Conservation (phyloP, 2,329 filamentous ascomycete species). For the Metarhizium anisopliae region DNA sequence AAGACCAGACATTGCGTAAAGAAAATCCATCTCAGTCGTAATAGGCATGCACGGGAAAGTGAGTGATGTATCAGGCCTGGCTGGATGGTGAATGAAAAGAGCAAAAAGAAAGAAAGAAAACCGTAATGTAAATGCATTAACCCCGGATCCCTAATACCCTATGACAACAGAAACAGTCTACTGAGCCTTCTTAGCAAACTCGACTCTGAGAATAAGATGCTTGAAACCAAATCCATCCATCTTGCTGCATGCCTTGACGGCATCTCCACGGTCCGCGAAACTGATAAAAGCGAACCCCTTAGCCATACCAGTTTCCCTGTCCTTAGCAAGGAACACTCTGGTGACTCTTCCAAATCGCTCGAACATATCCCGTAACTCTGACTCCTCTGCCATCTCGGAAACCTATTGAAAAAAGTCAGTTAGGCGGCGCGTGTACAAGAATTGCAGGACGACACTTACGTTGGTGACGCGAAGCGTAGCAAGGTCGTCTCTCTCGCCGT, state of each 20-base stretch:
- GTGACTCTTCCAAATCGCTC: conserved; percentile 95
- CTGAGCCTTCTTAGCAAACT: conserved; percentile 72
- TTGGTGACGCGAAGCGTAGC: conserved; percentile 97
- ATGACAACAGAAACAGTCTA: conserved; percentile 18
- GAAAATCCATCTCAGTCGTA: background rate
- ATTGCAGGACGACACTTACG: conserved; percentile 47
- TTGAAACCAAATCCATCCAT: conserved; percentile 94
- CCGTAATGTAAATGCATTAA: conserved; percentile 5
- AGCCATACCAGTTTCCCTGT: conserved; percentile 88
- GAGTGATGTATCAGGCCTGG: background rate
- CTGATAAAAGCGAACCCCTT: conserved; percentile 99
- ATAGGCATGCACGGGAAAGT: background rate
- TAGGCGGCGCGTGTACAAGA: conserved; percentile 17
- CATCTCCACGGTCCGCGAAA: conserved; percentile 83
- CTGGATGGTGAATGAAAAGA: background rate
- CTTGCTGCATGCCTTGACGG: conserved; percentile 87
- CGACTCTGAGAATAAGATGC: conserved; percentile 77
- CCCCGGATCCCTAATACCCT: conserved; percentile 1
- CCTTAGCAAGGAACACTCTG: conserved; percentile 94
- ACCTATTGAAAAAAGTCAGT: conserved; percentile 44
- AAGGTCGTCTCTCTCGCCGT: conserved; percentile 85
- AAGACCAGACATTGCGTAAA: background rate
- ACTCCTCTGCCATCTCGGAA: conserved; percentile 93
- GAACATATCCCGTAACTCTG: conserved; percentile 94
- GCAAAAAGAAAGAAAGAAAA: background rate